phyloP scores from a whole-genome alignment of 192 early-diverging fungal genomes.

The Allomyces javanicus region DNA sequence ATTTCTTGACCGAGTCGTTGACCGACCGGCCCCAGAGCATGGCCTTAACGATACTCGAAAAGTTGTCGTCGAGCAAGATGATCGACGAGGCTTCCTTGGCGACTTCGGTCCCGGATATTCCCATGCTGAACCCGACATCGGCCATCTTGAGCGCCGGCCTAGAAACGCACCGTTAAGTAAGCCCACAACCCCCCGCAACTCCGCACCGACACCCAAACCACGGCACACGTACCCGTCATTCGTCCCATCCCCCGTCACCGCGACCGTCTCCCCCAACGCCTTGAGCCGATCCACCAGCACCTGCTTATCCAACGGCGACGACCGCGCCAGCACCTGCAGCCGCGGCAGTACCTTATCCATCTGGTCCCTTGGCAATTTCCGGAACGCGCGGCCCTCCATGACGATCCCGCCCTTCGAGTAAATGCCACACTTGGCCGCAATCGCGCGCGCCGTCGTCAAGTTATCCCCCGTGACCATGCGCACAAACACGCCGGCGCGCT shows the following conservation, averaged over 20 bases:
- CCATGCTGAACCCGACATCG: slow-evolving; percentile 98
- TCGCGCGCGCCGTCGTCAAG: slow-evolving; percentile 73
- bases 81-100: slow-evolving; percentile 99
- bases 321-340: slow-evolving; percentile 85
- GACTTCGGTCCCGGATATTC: slow-evolving; percentile 96
- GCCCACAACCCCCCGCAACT: too few relatives aligned
- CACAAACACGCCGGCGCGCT: slow-evolving; percentile 79
- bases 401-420: slow-evolving; percentile 66
- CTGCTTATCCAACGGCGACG: slow-evolving; percentile 87
- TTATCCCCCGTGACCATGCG: slow-evolving; percentile 99
- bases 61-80: slow-evolving; percentile 97
- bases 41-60: slow-evolving; percentile 88
- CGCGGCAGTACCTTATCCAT: slow-evolving; percentile 83
- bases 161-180: too few relatives aligned
- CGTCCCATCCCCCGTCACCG: slow-evolving; percentile 98
- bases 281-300: slow-evolving; percentile 78
- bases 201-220: too few relatives aligned
- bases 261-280: slow-evolving; percentile 80
- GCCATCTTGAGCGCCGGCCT: slow-evolving; percentile 70
- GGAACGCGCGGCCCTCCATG: slow-evolving; percentile 91
- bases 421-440: slow-evolving; percentile 87
- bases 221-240: slow-evolving; percentile 72
- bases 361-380: slow-evolving; percentile 55
- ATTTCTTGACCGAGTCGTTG: slow-evolving; percentile 94
- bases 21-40: slow-evolving; percentile 93